Base-by-base conservation (phyloP, 331 rosid genomes). In the Quercus lobata region DNA sequence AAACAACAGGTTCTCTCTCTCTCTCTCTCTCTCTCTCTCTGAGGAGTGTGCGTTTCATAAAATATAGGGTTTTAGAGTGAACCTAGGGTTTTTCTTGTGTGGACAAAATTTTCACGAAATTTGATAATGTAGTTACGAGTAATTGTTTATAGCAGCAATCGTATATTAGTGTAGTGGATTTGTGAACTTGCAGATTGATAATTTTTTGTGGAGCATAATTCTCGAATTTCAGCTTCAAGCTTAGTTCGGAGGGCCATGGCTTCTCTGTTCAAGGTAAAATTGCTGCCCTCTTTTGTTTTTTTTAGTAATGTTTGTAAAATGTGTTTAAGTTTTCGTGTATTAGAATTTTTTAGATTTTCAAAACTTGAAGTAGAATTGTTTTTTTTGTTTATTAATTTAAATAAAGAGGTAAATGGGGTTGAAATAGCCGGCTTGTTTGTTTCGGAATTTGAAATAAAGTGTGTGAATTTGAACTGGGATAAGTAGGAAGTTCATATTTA, bases 221-320 rank as follows among this genome's bases (percentile, higher is more conserved):
- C 14, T 30, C 27, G 16, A 68, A 7, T 35, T 68, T 9, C 11
- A 35, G 18, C 37, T 19, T 30, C 63, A n/a, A 4, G 58, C 68
- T 4, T 75, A 34, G 53, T 72, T n/a, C 75, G 35, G 78, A 62
- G 70, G 37, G 49, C 71, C 54, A 90, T 88, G 94, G 94, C 94
- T 77, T 89, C 83, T 32, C 76, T 92, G 55, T 90, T 92, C 84
- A 92, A 89, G 97, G 97, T 84, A 76, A 73, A 4, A 4, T 34
- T 0, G 9, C 18, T 60, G 66, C 16, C 60, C 41, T 14, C 7
- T 21, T 53, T 18, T 73, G 18, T 21, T 15, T 21, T 21, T 27
- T 5, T 7, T 53, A 12, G 8, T 4, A 5, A 22, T 52, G 24
- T 14, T 29, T 22, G 9, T 66, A 34, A 34, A 32, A 62, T 66